Evolutionary conservation across 176 grass and related monocot genomes (phyloP), one percentile per base, ranked within the genome.

Genomic region (Musa troglodytarum): DNA sequence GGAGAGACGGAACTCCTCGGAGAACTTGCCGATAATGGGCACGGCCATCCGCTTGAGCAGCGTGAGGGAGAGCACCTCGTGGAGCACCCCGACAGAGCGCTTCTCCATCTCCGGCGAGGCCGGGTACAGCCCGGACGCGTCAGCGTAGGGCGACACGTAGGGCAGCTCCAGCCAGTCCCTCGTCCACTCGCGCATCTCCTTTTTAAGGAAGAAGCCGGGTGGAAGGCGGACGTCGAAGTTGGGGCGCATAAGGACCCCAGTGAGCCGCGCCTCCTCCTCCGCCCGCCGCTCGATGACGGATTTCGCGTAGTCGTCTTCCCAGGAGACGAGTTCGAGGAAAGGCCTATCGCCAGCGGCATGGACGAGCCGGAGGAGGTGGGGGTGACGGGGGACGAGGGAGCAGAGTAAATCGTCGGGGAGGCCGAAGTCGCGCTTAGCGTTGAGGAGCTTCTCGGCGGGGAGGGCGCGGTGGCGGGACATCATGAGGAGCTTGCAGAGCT

Each of bases 101-200:
- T 97, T 97, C 86, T 97, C 94, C 72, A 87, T 84, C 64, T 85
- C 83, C 0, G 79, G 72, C 3, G 88, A 93, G 25, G 84, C 88
- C 0, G 84, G 62, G n/a, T 82, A 52, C 69, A 93, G 79, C 15
- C 17, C 11, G 1, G 81, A 93, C 1, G 82, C 75, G 61, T 88
- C 82, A 0, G 82, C 43, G 54, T 97, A 97, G 0, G 94, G 90
- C 0, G 94, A 93, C 3, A 93, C 43, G 72, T 91, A 98, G 0
- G 88, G 90, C 68, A 98, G 43, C 50, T 98, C 94, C n/a, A 97
- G 82, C 90, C 94, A 98, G 49, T 93, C 88, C 75, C 94, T 86
- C 9, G 90, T 55, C 94, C 94, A 97, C 57, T 97, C 80, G 54
- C 86, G 65, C 94, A 98, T 98, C 73, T 87, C 78, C 86, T 86